Evolutionary conservation across 257 asterid genomes (phyloP).

Genomic region (Linaria vulgaris): DNA sequence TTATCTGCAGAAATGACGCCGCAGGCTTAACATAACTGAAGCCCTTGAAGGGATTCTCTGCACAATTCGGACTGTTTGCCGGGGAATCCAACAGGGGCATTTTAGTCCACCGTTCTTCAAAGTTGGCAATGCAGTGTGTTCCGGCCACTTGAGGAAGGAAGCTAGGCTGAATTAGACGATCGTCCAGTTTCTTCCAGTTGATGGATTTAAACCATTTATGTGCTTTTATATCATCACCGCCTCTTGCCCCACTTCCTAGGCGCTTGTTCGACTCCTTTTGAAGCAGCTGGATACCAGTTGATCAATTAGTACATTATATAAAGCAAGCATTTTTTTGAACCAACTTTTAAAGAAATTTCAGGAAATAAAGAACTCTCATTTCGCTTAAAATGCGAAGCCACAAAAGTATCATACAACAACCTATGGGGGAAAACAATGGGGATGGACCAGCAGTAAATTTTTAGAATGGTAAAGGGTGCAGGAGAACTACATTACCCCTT

Average conservation of each 20-base stretch:
- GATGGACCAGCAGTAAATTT: neutral
- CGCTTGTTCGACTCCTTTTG: slow-evolving; percentile 65
- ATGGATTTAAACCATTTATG: slow-evolving; percentile 75
- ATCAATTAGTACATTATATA: neutral
- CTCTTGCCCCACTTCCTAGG: slow-evolving; percentile 54
- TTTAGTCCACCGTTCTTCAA: slow-evolving; percentile 68
- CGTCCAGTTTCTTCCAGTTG: slow-evolving; percentile 73
- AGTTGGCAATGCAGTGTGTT: slow-evolving; percentile 67
- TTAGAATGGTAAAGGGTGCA: neutral
- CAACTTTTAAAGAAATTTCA: no score
- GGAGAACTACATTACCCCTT: slow-evolving; percentile 53
- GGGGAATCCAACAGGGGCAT: slow-evolving; percentile 69
- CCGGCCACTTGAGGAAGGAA: slow-evolving; percentile 72
- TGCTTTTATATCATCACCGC: slow-evolving; percentile 52
- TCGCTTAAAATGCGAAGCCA: no score
- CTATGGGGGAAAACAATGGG: no score
- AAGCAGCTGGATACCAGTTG: slow-evolving; percentile 50
- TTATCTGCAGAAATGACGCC: slow-evolving; percentile 16
- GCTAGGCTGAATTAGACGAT: slow-evolving; percentile 62
- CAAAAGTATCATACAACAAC: no score
- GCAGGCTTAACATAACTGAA: slow-evolving; percentile 62
- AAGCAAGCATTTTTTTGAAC: no score
- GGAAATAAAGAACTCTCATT: no score
- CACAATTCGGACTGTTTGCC: slow-evolving; percentile 56
- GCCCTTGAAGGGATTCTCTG: slow-evolving; percentile 59